phyloP scores from a whole-genome alignment of 2,329 filamentous ascomycete genomes.

The Neopestalotiopsis clavispora region DNA sequence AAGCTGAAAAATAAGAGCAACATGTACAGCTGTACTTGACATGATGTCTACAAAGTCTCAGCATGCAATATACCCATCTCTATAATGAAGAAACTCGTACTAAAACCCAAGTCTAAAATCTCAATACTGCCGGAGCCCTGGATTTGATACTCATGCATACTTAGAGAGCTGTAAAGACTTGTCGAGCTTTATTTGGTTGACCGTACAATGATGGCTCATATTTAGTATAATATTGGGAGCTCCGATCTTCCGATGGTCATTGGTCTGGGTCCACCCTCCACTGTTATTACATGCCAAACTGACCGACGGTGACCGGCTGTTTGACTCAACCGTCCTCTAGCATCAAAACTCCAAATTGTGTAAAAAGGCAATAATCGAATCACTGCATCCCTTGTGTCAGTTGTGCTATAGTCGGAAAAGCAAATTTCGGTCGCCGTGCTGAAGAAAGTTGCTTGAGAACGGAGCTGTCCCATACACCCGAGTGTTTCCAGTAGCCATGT shows the following conservation, averaged over 20 bases:
- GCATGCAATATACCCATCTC: no score
- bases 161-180: no score
- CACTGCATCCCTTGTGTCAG: background rate
- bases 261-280: background rate
- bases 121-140: no score
- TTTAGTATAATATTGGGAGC: background rate
- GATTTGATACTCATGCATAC: no score
- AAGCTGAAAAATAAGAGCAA: slow-evolving; percentile 36
- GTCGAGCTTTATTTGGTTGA: no score
- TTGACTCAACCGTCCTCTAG: background rate
- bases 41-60: no score
- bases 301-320: slow-evolving; percentile 16
- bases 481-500: slow-evolving; percentile 24
- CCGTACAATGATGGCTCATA: background rate
- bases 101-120: no score
- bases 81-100: no score
- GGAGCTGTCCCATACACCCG: background rate
- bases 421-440: background rate
- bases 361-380: background rate
- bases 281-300: background rate
- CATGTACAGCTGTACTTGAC: background rate
- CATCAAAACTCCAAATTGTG: background rate
- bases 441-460: background rate
- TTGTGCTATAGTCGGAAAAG: background rate
- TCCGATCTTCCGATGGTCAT: slow-evolving; percentile 4